These are phyloP conservation scores for Aphanoascus verrucosus DNA, from an alignment of 2,329 filamentous ascomycete genomes.

Conservation along the genomic window DNA sequence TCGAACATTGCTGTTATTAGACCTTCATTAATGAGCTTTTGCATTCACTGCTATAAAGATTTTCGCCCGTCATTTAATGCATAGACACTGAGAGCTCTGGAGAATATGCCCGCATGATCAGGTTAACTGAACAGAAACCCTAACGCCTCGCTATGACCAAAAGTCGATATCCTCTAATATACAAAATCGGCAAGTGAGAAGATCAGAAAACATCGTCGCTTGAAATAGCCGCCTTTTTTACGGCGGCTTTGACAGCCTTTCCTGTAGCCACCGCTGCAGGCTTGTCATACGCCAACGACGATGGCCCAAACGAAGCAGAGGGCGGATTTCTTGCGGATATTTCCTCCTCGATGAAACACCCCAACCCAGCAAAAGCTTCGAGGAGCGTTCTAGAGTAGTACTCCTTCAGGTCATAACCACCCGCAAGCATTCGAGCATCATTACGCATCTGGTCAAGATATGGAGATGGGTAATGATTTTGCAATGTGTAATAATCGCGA, in stretches of 20 bases:
- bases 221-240: background rate
- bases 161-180: background rate
- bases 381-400: constrained; percentile 73
- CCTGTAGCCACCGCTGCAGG: constrained; percentile 20
- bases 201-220: constrained; percentile 8
- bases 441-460: constrained; percentile 58
- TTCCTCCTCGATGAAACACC: constrained; percentile 78
- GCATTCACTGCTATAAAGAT: no score
- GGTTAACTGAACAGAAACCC: no score
- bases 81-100: no score
- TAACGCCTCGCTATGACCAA: background rate
- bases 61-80: no score
- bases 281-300: constrained; percentile 22
- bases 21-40: no score
- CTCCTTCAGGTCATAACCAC: constrained; percentile 73
- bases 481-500: constrained; percentile 59
- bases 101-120: no score
- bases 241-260: background rate
- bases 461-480: constrained; percentile 61
- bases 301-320: constrained; percentile 16
- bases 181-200: background rate
- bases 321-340: constrained; percentile 25
- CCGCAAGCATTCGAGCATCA: constrained; percentile 57
- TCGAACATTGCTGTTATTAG: no score
- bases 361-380: constrained; percentile 81